Conservation (phyloP, 164 flowering plant species). For the Magnolia changhungtana region DNA sequence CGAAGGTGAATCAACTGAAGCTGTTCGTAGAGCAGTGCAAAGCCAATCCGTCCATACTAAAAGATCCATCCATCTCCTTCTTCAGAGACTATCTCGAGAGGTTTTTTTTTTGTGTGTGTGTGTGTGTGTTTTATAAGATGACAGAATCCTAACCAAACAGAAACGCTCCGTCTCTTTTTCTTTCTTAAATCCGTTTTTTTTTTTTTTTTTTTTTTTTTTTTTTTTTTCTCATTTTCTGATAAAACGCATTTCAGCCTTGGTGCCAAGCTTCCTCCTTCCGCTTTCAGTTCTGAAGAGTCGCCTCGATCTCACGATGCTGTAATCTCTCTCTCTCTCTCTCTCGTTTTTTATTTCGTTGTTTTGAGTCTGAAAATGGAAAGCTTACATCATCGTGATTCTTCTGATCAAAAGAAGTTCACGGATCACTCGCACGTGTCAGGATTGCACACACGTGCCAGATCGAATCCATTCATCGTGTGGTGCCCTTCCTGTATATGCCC, state of each 20-base stretch:
- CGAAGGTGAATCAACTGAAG: slow-evolving; percentile 60
- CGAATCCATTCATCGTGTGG: background rate
- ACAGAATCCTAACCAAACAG: background rate
- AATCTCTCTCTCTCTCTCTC: slow-evolving; percentile 11
- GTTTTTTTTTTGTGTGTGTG: slow-evolving; percentile 22
- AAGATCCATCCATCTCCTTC: slow-evolving; percentile 78
- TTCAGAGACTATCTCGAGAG: slow-evolving; percentile 90
- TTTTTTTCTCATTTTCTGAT: background rate
- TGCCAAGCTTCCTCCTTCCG: slow-evolving; percentile 60
- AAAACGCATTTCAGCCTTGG: slow-evolving; percentile 46
- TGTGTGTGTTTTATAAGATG: no score
- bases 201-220: no score
- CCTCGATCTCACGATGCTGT: slow-evolving; percentile 35
- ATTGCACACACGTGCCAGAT: background rate
- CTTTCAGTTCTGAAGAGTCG: slow-evolving; percentile 24
- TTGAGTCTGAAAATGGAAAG: background rate
- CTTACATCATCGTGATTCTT: background rate
- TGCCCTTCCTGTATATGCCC: background rate
- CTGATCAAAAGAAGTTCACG: background rate
- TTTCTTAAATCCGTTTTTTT: background rate
- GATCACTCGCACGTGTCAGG: background rate
- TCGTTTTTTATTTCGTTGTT: background rate
- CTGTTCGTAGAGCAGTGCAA: slow-evolving; percentile 71
- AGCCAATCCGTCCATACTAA: slow-evolving; percentile 68
- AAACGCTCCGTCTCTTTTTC: background rate